Percentiles rank a stretch among this genome's conserved stretches.
phyloP scores from a whole-genome alignment of 768 basidiomycete genomes.

The Boletus speciosus region DNA sequence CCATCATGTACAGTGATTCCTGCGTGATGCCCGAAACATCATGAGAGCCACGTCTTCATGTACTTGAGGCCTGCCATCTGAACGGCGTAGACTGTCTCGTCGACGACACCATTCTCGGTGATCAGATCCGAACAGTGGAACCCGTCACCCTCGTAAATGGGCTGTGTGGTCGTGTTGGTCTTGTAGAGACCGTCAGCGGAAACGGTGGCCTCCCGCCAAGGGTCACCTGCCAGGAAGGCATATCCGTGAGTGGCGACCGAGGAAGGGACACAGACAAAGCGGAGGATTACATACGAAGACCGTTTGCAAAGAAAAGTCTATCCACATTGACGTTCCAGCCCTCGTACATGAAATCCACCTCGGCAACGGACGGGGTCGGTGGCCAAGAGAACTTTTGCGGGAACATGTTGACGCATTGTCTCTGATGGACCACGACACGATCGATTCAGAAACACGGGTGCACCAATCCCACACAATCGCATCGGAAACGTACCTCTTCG shows the following conservation, averaged over 20 bases:
- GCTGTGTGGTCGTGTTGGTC: constrained; percentile 49
- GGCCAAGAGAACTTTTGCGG: constrained; percentile 50
- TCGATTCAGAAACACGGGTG: neutral
- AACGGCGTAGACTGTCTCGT: constrained; percentile 50
- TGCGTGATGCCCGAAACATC: neutral
- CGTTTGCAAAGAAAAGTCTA: constrained; percentile 68
- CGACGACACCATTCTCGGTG: constrained; percentile 38
- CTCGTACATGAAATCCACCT: constrained; percentile 48
- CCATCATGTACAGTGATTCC: neutral
- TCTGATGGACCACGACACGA: constrained; percentile 32
- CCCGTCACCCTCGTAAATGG: constrained; percentile 56
- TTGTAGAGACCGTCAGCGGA: constrained; percentile 51
- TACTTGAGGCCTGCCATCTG: constrained; percentile 50
- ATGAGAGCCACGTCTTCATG: constrained; percentile 54
- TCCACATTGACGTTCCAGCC: constrained; percentile 62
- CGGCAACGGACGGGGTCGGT: constrained; percentile 40
- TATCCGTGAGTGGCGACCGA: neutral
- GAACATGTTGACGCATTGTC: constrained; percentile 72
- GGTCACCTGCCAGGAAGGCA: constrained; percentile 49
- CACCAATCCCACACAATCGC: neutral
- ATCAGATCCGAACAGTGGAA: constrained; percentile 68
- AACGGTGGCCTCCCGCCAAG: constrained; percentile 68
- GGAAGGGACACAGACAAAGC: neutral
- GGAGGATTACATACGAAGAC: constrained; percentile 44
- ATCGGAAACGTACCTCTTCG: constrained; percentile 18